Conservation (phyloP, 1,284 basidiomycete genomes). For the Gastroboletus turbinatus region DNA sequence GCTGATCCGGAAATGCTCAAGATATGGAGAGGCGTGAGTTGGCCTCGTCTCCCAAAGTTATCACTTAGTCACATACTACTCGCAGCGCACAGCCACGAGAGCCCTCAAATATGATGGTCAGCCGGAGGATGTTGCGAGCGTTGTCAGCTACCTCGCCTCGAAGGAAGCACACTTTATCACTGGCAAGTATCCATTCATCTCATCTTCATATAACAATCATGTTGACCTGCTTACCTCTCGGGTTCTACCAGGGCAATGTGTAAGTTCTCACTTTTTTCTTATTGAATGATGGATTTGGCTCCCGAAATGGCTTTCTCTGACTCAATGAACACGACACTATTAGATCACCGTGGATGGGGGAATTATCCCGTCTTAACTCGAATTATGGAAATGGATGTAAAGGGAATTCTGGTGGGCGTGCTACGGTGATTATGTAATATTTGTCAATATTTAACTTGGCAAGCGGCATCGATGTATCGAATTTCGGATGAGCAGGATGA, state of each 20-base stretch:
- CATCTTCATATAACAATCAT: too few relatives aligned
- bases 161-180: neutral
- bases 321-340: neutral
- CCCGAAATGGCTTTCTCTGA: neutral
- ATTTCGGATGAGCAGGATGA: too few relatives aligned
- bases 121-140: constrained; percentile 39
- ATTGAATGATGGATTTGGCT: neutral
- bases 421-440: too few relatives aligned
- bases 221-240: neutral
- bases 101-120: constrained; percentile 28
- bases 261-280: neutral
- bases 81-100: neutral
- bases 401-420: too few relatives aligned
- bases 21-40: neutral
- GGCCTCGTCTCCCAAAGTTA: neutral
- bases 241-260: neutral
- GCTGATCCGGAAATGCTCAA: neutral
- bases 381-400: neutral
- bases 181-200: neutral
- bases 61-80: neutral
- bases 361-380: neutral
- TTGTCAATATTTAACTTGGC: too few relatives aligned
- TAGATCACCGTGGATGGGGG: constrained; percentile 3
- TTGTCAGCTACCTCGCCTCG: constrained; percentile 37
- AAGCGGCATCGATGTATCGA: too few relatives aligned